Conservation (phyloP, 345 rosid genomes). For the Microthlaspi erraticum region DNA sequence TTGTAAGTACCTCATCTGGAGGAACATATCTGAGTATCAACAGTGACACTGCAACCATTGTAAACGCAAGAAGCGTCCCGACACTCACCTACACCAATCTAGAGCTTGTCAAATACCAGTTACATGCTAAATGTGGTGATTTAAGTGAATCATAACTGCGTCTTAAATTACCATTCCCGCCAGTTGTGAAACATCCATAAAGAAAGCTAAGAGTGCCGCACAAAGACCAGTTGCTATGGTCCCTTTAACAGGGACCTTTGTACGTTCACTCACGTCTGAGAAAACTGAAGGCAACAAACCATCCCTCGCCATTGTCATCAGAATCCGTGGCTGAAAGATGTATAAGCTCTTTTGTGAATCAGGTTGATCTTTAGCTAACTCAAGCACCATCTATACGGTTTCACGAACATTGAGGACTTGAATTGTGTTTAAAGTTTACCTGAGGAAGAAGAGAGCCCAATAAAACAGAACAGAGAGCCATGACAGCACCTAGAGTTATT, state of each 20-base stretch:
- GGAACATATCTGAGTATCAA: slow-evolving; percentile 93
- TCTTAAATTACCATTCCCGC: slow-evolving; percentile 79
- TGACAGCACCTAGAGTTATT: slow-evolving; percentile 80
- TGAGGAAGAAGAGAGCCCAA: slow-evolving; percentile 97
- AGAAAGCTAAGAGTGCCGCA: slow-evolving; percentile 76
- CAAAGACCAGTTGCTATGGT: slow-evolving; percentile 70
- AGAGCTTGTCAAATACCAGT: slow-evolving; percentile 19
- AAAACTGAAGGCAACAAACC: slow-evolving; percentile 86
- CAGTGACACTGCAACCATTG: slow-evolving; percentile 89
- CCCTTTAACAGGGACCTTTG: slow-evolving; percentile 83
- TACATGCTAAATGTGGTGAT: not conserved
- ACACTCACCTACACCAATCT: slow-evolving; percentile 84
- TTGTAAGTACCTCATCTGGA: slow-evolving; percentile 69
- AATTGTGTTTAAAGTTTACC: slow-evolving; percentile 51
- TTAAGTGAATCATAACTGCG: not conserved
- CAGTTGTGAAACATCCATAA: slow-evolving; percentile 83
- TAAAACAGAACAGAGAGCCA: slow-evolving; percentile 88
- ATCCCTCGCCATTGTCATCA: slow-evolving; percentile 97
- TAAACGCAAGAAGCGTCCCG: slow-evolving; percentile 96
- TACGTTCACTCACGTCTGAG: slow-evolving; percentile 67
- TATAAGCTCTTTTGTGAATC: not conserved
- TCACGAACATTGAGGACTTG: not conserved
- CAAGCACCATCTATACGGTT: not conserved
- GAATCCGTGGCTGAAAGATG: slow-evolving; percentile 71
- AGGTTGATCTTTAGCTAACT: not conserved